These are phyloP conservation scores for Nothophytophthora sp. DNA, from an alignment of 352 stramenopile genomes.

Conservation along the genomic window DNA sequence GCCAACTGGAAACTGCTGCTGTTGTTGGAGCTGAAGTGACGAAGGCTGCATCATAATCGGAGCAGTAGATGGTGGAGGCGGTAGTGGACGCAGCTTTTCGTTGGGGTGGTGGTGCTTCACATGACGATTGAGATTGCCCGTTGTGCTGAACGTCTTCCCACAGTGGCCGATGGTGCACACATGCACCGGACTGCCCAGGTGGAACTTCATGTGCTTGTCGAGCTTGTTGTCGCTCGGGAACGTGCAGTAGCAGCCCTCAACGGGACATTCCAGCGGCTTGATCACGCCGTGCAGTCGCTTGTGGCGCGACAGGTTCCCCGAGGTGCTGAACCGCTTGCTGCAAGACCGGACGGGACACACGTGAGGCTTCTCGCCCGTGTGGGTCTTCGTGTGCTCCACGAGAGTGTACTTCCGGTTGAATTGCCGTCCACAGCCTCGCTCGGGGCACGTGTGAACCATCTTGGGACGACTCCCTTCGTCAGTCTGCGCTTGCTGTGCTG, in stretches of 20 bases:
- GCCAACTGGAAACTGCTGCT: conserved; percentile 17
- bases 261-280: conserved; percentile 23
- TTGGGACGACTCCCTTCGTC: not conserved
- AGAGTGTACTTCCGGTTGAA: conserved; percentile 39
- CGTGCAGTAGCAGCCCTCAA: conserved; percentile 23
- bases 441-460: conserved; percentile 16
- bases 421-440: conserved; percentile 6
- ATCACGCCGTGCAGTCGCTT: conserved; percentile 34
- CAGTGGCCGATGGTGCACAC: conserved; percentile 36
- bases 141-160: conserved; percentile 67
- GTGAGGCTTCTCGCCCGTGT: conserved; percentile 41
- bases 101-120: conserved; percentile 41
- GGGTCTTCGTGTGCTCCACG: conserved; percentile 40
- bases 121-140: conserved; percentile 53
- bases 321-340: conserved; percentile 43
- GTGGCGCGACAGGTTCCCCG: conserved; percentile 47
- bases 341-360: conserved; percentile 28
- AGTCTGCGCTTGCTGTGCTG: too few relatives aligned
- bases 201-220: conserved; percentile 43
- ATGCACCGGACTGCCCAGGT: conserved; percentile 39
- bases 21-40: too few relatives aligned
- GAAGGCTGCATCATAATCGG: conserved; percentile 14
- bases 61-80: conserved; percentile 6
- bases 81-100: conserved; percentile 20
- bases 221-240: conserved; percentile 34